These are phyloP conservation scores for Phytophthora brassicae DNA, from an alignment of 352 stramenopile species.

Conservation along the genomic window DNA sequence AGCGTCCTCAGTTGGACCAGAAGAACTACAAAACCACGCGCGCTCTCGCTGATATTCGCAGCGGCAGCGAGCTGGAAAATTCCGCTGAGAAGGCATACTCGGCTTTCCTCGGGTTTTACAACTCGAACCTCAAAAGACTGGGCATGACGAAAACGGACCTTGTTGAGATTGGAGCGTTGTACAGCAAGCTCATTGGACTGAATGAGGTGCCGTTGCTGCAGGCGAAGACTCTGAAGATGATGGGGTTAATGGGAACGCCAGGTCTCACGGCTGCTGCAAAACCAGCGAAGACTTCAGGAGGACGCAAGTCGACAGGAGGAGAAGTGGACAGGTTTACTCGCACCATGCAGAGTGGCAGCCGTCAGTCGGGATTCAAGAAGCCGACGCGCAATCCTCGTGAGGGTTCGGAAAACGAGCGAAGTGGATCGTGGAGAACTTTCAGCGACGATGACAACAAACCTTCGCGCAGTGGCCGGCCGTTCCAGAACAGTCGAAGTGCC, in stretches of 20 bases:
- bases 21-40: constrained; percentile 30
- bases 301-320: constrained; percentile 14
- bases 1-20: constrained; percentile 28
- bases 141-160: constrained; percentile 55
- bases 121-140: constrained; percentile 70
- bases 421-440: constrained; percentile 21
- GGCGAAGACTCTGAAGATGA: constrained; percentile 79
- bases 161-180: constrained; percentile 76
- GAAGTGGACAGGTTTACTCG: constrained; percentile 19
- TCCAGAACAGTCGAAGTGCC: constrained; percentile 12
- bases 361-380: not conserved
- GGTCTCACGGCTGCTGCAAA: constrained; percentile 48
- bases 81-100: constrained; percentile 89
- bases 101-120: constrained; percentile 96
- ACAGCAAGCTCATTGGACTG: constrained; percentile 57
- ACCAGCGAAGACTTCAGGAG: constrained; percentile 1
- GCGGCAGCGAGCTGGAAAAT: constrained; percentile 56
- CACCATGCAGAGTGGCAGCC: constrained; percentile 2
- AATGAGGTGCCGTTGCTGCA: constrained; percentile 70
- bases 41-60: constrained; percentile 38
- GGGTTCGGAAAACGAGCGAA: constrained; percentile 1
- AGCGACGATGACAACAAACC: constrained; percentile 9
- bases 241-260: constrained; percentile 79
- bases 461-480: not conserved
- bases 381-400: not conserved